Percentiles rank a stretch among this genome's conserved stretches.
Evolutionary conservation across 495 filamentous ascomycete genomes (phyloP).

Genomic region (Penicillium robsamsonii): DNA sequence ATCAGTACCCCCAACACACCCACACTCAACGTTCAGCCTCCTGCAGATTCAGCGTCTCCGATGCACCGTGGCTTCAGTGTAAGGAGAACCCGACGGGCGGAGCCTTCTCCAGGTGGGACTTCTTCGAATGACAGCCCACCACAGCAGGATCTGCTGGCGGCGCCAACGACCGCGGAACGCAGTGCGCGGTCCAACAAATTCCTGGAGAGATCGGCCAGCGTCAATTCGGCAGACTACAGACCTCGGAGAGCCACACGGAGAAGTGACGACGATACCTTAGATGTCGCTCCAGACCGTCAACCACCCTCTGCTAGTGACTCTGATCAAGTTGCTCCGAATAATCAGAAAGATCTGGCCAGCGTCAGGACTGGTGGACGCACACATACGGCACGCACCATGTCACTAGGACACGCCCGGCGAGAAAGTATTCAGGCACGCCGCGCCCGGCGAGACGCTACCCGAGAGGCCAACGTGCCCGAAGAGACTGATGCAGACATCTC

Average conservation of each 20-base stretch:
- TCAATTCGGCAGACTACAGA: constrained; percentile 79
- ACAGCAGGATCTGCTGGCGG: constrained; percentile 69
- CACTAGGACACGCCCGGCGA: constrained; percentile 81
- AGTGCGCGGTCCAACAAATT: constrained; percentile 58
- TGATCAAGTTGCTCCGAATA: constrained; percentile 59
- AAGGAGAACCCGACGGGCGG: constrained; percentile 63
- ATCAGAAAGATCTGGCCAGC: constrained; percentile 42
- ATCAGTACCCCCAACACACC: constrained; percentile 63
- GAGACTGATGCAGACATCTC: constrained; percentile 67
- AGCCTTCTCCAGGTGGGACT: constrained; percentile 51
- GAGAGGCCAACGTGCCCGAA: constrained; percentile 71
- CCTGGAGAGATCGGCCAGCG: constrained; percentile 78
- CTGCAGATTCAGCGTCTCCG: constrained; percentile 58
- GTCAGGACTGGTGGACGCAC: constrained; percentile 28
- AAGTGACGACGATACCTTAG: constrained; percentile 50
- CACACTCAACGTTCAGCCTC: constrained; percentile 69
- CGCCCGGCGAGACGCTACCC: constrained; percentile 61
- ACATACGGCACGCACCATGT: constrained; percentile 74
- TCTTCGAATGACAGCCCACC: constrained; percentile 65
- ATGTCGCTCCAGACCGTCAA: constrained; percentile 51
- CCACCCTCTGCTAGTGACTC: constrained; percentile 75
- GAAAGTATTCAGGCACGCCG: constrained; percentile 88
- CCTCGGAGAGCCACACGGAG: constrained; percentile 58
- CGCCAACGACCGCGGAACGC: constrained; percentile 58
- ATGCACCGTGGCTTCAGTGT: constrained; percentile 81